Conservation (phyloP, 2,329 filamentous ascomycete species). For the Ophiostoma tasmaniense region DNA sequence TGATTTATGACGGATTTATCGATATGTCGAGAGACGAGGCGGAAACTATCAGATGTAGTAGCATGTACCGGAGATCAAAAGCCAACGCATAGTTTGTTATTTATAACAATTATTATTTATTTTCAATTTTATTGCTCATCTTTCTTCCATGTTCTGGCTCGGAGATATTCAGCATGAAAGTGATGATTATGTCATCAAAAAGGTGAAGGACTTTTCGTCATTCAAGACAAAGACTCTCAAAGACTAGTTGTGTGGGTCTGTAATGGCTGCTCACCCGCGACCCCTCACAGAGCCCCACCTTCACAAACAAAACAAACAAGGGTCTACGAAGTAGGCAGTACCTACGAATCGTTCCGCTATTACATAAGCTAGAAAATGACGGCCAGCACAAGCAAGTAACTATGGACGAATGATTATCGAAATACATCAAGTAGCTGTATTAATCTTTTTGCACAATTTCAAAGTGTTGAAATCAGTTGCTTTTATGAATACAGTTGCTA, state of each 20-base stretch:
- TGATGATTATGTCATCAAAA: neutral
- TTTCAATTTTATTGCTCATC: neutral
- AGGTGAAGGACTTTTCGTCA: neutral
- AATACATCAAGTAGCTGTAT: no score
- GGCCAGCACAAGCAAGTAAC: no score
- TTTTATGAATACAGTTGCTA: no score
- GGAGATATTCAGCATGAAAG: neutral
- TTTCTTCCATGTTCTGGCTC: no score
- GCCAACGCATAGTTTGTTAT: neutral
- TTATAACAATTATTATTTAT: neutral
- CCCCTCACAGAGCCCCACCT: conserved; percentile 16
- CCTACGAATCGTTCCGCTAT: no score
- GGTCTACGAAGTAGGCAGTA: no score
- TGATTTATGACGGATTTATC: neutral
- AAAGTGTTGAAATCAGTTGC: no score
- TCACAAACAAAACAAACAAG: conserved; percentile 20
- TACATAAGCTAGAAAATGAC: no score
- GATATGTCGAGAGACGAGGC: neutral
- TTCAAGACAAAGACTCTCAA: neutral
- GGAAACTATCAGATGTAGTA: neutral
- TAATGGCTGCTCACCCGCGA: conserved; percentile 3
- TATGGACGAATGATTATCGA: no score
- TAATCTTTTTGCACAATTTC: no score
- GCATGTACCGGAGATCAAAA: neutral
- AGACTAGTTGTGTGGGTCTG: conserved; percentile 11